Evolutionary conservation across 495 filamentous ascomycete genomes (phyloP).

Genomic region (Parathielavia appendiculata): DNA sequence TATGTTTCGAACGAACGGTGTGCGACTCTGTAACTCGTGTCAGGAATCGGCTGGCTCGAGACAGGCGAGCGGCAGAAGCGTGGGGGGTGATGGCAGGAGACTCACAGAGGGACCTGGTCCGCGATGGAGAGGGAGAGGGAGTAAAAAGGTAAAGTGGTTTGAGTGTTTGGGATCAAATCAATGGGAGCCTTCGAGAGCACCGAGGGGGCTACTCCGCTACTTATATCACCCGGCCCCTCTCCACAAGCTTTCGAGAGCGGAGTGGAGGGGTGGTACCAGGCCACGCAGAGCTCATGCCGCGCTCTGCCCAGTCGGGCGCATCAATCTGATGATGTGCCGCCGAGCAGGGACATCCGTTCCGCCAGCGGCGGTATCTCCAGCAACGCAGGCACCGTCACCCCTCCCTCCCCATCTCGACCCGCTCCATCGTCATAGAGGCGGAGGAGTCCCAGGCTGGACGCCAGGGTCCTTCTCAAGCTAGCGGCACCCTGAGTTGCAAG

Average conservation of each 20-base stretch:
- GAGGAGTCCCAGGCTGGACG: constrained; percentile 13
- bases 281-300: constrained; percentile 12
- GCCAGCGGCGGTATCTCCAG: constrained; percentile 18
- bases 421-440: constrained; percentile 25
- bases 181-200: constrained; percentile 5
- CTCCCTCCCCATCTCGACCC: constrained; percentile 22
- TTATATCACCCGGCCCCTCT: constrained; percentile 25
- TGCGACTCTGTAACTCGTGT: neutral
- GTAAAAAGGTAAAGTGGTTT: constrained; percentile 3
- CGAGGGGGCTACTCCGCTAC: constrained; percentile 22
- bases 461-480: constrained; percentile 12
- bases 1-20: constrained; percentile 3
- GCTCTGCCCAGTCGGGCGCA: constrained; percentile 23
- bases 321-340: constrained; percentile 29
- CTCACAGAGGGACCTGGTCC: neutral
- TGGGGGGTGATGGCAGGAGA: neutral
- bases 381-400: constrained; percentile 8
- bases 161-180: constrained; percentile 14
- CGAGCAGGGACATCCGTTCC: constrained; percentile 30
- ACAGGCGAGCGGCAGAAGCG: neutral
- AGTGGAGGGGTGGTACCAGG: constrained; percentile 19
- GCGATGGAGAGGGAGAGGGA: neutral
- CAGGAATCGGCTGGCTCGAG: constrained; percentile 1
- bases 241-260: constrained; percentile 13
- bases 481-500: constrained; percentile 20